These are phyloP conservation scores for Phaeosphaeriaceae sp. DNA, from an alignment of 2,329 filamentous ascomycete genomes.

Conservation along the genomic window DNA sequence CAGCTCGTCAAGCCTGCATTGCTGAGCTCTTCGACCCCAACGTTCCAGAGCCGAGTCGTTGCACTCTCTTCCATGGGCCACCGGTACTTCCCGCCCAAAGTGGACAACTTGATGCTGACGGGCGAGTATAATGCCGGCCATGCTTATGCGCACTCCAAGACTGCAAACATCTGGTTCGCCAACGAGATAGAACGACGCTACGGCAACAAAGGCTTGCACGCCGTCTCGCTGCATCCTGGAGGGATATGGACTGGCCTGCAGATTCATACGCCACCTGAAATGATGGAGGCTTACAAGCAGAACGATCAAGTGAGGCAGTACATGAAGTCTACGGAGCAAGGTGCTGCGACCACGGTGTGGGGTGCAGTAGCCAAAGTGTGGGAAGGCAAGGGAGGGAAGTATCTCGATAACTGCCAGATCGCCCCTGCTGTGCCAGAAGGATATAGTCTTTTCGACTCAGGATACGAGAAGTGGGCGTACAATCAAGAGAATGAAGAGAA, in stretches of 20 bases:
- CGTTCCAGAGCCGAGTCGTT: slow-evolving; percentile 57
- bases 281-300: slow-evolving; percentile 5
- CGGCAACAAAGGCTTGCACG: slow-evolving; percentile 54
- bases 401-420: slow-evolving; percentile 40
- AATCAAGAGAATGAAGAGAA: slow-evolving; percentile 35
- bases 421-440: slow-evolving; percentile 11
- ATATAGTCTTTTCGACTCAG: slow-evolving; percentile 6
- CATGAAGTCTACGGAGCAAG: slow-evolving; percentile 48
- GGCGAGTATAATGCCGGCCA: slow-evolving; percentile 48
- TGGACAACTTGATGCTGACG: slow-evolving; percentile 52
- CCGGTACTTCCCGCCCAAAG: slow-evolving; percentile 9
- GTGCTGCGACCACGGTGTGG: slow-evolving; percentile 49
- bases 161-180: slow-evolving; percentile 60
- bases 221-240: slow-evolving; percentile 57
- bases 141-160: slow-evolving; percentile 60
- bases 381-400: slow-evolving; percentile 47
- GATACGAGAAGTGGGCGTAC: slow-evolving; percentile 34
- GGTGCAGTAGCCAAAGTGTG: slow-evolving; percentile 44
- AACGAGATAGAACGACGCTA: slow-evolving; percentile 62
- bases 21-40: slow-evolving; percentile 47
- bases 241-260: slow-evolving; percentile 41
- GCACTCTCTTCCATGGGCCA: slow-evolving; percentile 49
- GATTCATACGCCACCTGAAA: slow-evolving; percentile 3
- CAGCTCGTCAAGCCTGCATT: slow-evolving; percentile 58
- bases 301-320: slow-evolving; percentile 16